phyloP scores from a whole-genome alignment of 352 stramenopile genomes.

The Globisporangium canariense region DNA sequence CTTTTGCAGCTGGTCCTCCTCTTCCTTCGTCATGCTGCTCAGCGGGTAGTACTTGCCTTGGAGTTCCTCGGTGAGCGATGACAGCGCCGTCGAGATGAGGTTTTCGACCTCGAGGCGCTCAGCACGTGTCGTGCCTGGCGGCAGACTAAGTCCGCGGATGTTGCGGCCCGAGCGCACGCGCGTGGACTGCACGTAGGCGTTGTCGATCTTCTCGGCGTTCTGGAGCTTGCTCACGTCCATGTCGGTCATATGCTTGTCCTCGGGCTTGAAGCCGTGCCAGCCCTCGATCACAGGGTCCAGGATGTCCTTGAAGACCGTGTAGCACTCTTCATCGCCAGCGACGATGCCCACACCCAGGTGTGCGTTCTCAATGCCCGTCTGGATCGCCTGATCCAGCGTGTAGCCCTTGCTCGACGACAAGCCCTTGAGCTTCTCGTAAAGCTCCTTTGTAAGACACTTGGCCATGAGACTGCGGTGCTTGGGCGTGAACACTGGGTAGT shows the following conservation, averaged over 20 bases:
- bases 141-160: constrained; percentile 85
- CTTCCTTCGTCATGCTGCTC: constrained; percentile 86
- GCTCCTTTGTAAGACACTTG: constrained; percentile 71
- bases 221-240: constrained; percentile 76
- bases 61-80: constrained; percentile 64
- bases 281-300: constrained; percentile 83
- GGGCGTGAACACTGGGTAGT: constrained; percentile 71
- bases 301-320: constrained; percentile 73
- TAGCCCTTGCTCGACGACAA: constrained; percentile 65
- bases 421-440: constrained; percentile 84
- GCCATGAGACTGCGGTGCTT: constrained; percentile 87
- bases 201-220: constrained; percentile 64
- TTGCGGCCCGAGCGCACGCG: constrained; percentile 89
- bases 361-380: constrained; percentile 81
- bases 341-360: constrained; percentile 78
- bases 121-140: constrained; percentile 79
- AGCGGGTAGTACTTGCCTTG: constrained; percentile 88
- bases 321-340: constrained; percentile 83
- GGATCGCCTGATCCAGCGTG: constrained; percentile 80
- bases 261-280: constrained; percentile 80
- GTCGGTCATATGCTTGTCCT: constrained; percentile 75
- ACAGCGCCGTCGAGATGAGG: constrained; percentile 77
- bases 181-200: constrained; percentile 88
- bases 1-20: constrained; percentile 89
- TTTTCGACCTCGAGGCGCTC: constrained; percentile 84